A percentile compares a stretch with the other conserved stretches of the same genome.
Conservation (phyloP, 768 basidiomycete genomes). For the Suillus subalutaceus region DNA sequence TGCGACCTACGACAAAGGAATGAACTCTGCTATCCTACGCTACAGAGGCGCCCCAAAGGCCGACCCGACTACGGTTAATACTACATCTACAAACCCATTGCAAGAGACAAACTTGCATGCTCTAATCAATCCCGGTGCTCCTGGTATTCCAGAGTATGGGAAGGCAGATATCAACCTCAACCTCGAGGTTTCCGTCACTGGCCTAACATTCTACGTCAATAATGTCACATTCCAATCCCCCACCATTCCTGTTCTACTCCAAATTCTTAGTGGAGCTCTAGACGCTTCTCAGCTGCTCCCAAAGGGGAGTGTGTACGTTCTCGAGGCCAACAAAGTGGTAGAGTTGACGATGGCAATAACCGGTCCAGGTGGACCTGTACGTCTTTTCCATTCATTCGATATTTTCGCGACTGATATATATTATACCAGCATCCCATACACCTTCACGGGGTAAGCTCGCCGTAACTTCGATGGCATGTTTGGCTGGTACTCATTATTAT, state of each 20-base stretch:
- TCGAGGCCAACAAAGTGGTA: conserved; percentile 31
- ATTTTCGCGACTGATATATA: neutral
- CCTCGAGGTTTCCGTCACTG: conserved; percentile 12
- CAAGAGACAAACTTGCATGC: conserved; percentile 33
- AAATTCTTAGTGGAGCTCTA: conserved; percentile 37
- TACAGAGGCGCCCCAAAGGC: conserved; percentile 43
- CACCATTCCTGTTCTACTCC: conserved; percentile 30
- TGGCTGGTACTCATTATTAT: neutral
- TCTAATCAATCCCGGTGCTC: conserved; percentile 33
- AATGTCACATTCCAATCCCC: conserved; percentile 26
- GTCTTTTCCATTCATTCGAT: neutral
- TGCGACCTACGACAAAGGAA: too few species aligned
- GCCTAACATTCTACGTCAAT: conserved; percentile 17
- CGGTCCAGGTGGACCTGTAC: conserved; percentile 6
- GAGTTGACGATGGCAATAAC: conserved; percentile 21
- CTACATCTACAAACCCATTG: conserved; percentile 26
- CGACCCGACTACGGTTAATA: conserved; percentile 43
- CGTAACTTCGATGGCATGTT: neutral
- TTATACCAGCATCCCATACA: conserved; percentile 43
- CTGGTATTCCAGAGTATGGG: conserved; percentile 41
- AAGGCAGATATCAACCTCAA: conserved; percentile 44
- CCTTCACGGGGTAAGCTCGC: conserved; percentile 42
- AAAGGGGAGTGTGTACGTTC: conserved; percentile 24
- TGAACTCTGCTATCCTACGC: conserved; percentile 49
- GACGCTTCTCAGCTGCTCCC: conserved; percentile 31